Base-by-base conservation (phyloP, 2,329 filamentous ascomycete genomes). In the Ophiostoma himal-ulmi region DNA sequence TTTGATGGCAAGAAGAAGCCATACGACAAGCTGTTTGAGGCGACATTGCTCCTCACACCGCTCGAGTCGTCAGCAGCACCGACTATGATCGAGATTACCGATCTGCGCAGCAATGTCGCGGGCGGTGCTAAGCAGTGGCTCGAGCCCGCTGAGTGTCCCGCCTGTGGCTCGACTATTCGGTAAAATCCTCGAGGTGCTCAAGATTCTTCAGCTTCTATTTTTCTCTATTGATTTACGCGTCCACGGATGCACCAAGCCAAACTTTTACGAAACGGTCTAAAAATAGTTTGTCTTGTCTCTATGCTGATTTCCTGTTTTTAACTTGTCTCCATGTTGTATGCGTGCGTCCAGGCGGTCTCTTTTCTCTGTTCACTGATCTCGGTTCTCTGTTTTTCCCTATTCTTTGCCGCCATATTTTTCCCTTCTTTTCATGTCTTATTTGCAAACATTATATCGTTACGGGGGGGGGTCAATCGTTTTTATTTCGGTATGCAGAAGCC, bases 61-160 rank as follows among this genome's bases (percentile, higher is more conserved):
- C 82, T 62, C 5, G 82, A 83, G 62, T 77, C 78, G 5, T 82
- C 81, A 44, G 44, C 69, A 4, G 65, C 69, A 3, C 83, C 83
- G 22, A 82, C 84, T 0, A 76, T 81, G 30, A 80, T 87, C 68
- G 83, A 86, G 73, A 82, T 88, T 68, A 81, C 77, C 36, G 86
- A 88, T 73, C 77, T 86, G 65, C 81, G 86, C 66, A 75, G 81
- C 39, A 78, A 80, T 11, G 77, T 87, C 7, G 76, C 76, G 1
- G 83, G 81, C 11, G 84, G 84, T 2, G 81, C 82, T 41, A 85
- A 83, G 76, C 79, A 77, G 11, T 88, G 86, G 86, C 82, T 80
- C 13, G 84, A 87, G 75, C 80, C 80, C 4, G 76, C 84, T 41
- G 77, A 79, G 67, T 88, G 86, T 72, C 79, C 87, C 48, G 75